phyloP scores from a whole-genome alignment of 768 basidiomycete species.

The Mycena capillaripes region DNA sequence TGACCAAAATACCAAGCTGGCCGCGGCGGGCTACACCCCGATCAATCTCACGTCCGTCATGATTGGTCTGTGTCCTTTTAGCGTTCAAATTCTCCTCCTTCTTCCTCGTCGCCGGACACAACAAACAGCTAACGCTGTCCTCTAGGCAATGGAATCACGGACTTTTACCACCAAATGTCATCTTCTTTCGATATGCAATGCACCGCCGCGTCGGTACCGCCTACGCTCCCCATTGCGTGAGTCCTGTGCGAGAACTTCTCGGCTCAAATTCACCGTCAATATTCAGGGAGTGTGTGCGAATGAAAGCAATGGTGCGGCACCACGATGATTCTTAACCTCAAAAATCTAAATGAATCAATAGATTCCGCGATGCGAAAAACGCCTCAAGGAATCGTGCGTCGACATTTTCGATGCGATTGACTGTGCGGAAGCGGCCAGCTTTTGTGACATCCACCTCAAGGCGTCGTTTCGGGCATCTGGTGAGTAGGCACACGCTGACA shows the following conservation, averaged over 20 bases:
- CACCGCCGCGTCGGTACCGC: conserved; percentile 54
- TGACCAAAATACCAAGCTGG: conserved; percentile 59
- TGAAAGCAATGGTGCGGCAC: conserved; percentile 58
- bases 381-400: conserved; percentile 71
- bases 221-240: conserved; percentile 52
- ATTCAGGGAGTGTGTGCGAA: conserved; percentile 53
- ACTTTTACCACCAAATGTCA: conserved; percentile 52
- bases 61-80: conserved; percentile 58
- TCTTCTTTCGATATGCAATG: conserved; percentile 65
- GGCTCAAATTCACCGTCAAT: neutral
- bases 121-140: no score
- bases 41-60: conserved; percentile 65
- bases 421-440: conserved; percentile 75
- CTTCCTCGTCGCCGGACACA: no score
- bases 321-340: neutral
- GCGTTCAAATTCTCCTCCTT: neutral
- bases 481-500: conserved; percentile 41
- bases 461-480: conserved; percentile 59
- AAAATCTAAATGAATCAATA: conserved; percentile 43
- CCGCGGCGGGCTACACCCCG: conserved; percentile 59
- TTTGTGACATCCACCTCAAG: conserved; percentile 73
- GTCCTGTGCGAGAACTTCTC: conserved; percentile 26
- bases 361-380: conserved; percentile 78
- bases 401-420: conserved; percentile 75
- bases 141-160: conserved; percentile 61